phyloP scores from a whole-genome alignment of 2,329 filamentous ascomycete genomes.

The Helotiales sp. region DNA sequence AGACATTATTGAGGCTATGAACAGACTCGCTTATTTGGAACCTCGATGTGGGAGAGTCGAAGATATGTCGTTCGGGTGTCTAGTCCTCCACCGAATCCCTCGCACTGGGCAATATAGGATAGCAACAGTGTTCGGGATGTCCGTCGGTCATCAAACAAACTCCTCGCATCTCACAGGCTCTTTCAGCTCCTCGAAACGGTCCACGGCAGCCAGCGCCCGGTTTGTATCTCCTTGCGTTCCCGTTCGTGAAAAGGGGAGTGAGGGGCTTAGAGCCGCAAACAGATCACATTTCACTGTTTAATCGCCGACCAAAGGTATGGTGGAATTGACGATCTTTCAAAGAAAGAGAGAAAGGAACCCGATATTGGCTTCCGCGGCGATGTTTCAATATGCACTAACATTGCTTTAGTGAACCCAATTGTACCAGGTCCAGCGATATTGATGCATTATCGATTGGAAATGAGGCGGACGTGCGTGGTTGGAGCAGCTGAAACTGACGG shows the following conservation, averaged over 20 bases:
- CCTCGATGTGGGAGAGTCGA: not conserved
- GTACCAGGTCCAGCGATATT: conserved; percentile 1
- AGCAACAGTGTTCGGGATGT: conserved; percentile 1
- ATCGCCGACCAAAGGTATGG: not conserved
- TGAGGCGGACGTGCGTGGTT: conserved; percentile 19
- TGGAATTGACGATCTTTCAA: not conserved
- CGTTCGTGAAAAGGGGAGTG: not conserved
- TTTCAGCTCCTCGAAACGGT: conserved; percentile 1
- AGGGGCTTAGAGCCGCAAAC: not conserved
- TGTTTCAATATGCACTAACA: too few relatives aligned
- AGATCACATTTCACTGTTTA: not conserved
- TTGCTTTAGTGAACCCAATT: conserved; percentile 11
- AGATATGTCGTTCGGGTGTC: not conserved
- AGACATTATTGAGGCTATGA: conserved; percentile 5
- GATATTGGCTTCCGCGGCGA: not conserved
- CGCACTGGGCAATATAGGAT: not conserved
- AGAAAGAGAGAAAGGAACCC: not conserved
- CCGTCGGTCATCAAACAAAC: conserved; percentile 23
- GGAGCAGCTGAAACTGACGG: not conserved
- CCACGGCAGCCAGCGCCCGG: conserved; percentile 8
- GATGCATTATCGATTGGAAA: conserved; percentile 1
- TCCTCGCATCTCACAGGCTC: conserved; percentile 2
- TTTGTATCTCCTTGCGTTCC: not conserved
- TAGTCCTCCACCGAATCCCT: not conserved
- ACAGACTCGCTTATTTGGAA: conserved; percentile 4